phyloP scores from a whole-genome alignment of 768 basidiomycete species.

The Boletus pseudo-olivaceus region DNA sequence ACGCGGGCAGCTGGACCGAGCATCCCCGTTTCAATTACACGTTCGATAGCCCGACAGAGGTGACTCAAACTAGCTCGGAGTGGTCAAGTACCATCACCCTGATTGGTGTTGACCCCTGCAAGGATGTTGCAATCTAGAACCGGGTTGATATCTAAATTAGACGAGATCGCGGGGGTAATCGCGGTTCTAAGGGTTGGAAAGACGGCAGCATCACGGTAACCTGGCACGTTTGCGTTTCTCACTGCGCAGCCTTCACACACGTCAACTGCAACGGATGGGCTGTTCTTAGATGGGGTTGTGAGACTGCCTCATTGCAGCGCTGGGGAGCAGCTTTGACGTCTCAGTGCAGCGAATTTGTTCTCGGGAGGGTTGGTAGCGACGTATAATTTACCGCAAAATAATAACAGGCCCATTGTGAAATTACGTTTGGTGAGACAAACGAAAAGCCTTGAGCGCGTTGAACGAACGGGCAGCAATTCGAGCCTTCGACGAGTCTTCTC shows the following conservation, averaged over 20 bases:
- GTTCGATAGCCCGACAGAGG: neutral
- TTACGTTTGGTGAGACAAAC: constrained; percentile 11
- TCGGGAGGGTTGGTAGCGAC: neutral
- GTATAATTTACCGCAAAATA: neutral
- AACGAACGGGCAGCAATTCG: neutral
- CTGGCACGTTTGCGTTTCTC: neutral
- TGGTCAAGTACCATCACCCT: constrained; percentile 3
- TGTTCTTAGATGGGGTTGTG: neutral
- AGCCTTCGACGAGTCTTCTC: constrained; percentile 10
- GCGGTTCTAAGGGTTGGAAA: neutral
- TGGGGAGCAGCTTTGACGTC: constrained; percentile 9
- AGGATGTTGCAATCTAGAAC: constrained; percentile 1
- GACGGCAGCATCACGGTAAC: too few species aligned
- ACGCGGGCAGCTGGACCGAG: constrained; percentile 3
- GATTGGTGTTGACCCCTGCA: constrained; percentile 3
- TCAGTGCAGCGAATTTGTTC: constrained; percentile 10
- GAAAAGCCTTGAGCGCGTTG: neutral
- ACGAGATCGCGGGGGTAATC: neutral
- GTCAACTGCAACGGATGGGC: neutral
- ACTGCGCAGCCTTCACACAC: constrained; percentile 13
- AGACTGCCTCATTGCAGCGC: neutral
- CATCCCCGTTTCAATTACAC: constrained; percentile 2
- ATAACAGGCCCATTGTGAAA: neutral
- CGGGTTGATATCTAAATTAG: neutral
- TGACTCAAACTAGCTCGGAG: neutral